These are phyloP conservation scores for Eutrema heterophyllum DNA, from an alignment of 345 rosid species.

Conservation along the genomic window DNA sequence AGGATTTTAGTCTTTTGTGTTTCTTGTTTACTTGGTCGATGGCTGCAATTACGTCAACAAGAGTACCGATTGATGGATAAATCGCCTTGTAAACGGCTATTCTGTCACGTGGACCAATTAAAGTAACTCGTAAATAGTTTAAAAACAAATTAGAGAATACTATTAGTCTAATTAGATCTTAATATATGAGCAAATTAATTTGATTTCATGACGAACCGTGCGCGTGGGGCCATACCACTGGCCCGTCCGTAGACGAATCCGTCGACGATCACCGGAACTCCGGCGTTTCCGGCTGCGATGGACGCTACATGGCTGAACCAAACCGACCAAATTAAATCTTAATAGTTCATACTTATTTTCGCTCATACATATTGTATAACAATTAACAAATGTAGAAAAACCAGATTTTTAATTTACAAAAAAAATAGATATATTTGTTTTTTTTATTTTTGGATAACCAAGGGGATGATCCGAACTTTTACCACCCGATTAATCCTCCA, in stretches of 20 bases:
- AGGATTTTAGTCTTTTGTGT: too few relatives aligned
- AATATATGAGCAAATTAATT: not conserved
- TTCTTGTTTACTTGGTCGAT: conserved; percentile 73
- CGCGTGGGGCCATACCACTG: conserved; percentile 85
- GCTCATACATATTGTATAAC: not conserved
- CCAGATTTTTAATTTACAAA: too few relatives aligned
- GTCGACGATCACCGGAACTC: conserved; percentile 66
- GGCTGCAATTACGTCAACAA: conserved; percentile 82
- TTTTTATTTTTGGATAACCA: too few relatives aligned
- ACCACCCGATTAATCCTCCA: too few relatives aligned
- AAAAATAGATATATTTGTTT: too few relatives aligned
- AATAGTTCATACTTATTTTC: not conserved
- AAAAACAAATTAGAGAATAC: not conserved
- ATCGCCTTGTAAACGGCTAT: conserved; percentile 85
- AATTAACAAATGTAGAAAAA: not conserved
- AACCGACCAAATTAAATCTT: not conserved
- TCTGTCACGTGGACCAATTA: conserved; percentile 26
- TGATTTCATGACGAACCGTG: conserved; percentile 44
- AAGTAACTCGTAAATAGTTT: not conserved
- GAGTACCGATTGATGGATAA: conserved; percentile 67
- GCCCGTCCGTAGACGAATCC: conserved; percentile 70
- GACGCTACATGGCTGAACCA: conserved; percentile 77
- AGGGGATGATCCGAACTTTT: too few relatives aligned
- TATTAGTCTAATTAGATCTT: not conserved
- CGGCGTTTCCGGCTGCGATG: conserved; percentile 71